Evolutionary conservation across 179 eudicot genomes (phyloP), one percentile per base, ranked within the genome.

Genomic region (Silene coronaria): DNA sequence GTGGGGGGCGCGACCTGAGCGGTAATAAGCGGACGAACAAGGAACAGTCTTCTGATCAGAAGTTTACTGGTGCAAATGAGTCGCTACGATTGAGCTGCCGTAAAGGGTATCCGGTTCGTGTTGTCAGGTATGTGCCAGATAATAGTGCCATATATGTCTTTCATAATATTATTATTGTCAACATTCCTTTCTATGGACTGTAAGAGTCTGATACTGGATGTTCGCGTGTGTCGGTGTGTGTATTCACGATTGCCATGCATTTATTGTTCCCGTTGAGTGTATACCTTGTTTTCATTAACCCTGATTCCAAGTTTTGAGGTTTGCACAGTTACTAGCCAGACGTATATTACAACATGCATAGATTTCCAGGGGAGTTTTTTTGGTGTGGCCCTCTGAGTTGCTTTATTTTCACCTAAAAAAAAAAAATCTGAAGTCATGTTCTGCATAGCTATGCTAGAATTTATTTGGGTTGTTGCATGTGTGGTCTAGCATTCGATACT

Each of bases 1-100:
- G 98, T 84, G 98, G 98, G 3, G 98, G 98, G 32, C 88, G 98
- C 71, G 98, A 93, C 76, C 84, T 93, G 55, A 91, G 97, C 68
- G 97, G 97, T 55, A 93, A 93, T 77, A 93, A 87, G 81, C 87
- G 97, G 70, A 93, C 95, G 6, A 93, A 87, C 84, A 93, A 93
- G 84, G 17, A 48, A 2, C 98, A 93, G 22, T 87, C 97, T 16
- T 87, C 83, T 61, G 91, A 93, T 80, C 98, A 93, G 85, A 84
- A 73, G 73, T 91, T 91, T 78, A 82, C 82, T 1, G 85, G 77
- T 16, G 75, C 66, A 16, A 93, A 93, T 84, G 90, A 87, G 85
- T 88, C 98, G 0, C 87, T 93, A 24, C 81, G 97, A 8, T 38
- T 85, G 55, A 93, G 97, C 76, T 93, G 98, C 83, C 78, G 63